These are phyloP conservation scores for Vitis labrusca DNA, from an alignment of 164 flowering plant species.

Conservation along the genomic window DNA sequence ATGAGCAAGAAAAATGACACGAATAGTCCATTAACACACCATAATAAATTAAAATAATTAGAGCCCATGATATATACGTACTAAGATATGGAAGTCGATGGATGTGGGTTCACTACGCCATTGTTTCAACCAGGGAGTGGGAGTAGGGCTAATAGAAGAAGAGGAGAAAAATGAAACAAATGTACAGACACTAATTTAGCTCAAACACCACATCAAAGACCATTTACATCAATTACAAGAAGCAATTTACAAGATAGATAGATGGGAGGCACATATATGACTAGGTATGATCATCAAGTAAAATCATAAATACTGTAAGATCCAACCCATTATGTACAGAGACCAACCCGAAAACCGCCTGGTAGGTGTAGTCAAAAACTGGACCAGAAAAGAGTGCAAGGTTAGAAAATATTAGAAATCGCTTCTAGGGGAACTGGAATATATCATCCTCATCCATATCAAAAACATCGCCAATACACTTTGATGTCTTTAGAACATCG, in stretches of 20 bases:
- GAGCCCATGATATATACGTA: too few relatives aligned
- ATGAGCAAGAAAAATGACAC: too few relatives aligned
- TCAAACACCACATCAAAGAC: background rate
- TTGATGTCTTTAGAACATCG: conserved; percentile 11
- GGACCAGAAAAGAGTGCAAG: background rate
- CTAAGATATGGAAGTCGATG: too few relatives aligned
- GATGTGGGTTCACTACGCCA: too few relatives aligned
- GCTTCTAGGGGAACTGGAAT: conserved; percentile 23
- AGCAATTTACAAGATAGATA: background rate
- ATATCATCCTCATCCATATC: conserved; percentile 32
- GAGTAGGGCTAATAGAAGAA: too few relatives aligned
- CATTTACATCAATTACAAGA: too few relatives aligned
- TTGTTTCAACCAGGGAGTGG: too few relatives aligned
- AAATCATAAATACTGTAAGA: background rate
- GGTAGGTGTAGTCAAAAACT: background rate
- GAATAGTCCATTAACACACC: too few relatives aligned
- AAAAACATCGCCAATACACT: conserved; percentile 12
- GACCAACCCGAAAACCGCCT: background rate
- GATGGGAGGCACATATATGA: too few relatives aligned
- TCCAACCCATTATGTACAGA: conserved; percentile 8
- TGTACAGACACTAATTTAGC: too few relatives aligned
- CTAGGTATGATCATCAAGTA: background rate
- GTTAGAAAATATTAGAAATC: background rate
- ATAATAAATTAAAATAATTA: too few relatives aligned
- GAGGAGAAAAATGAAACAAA: too few relatives aligned